Evolutionary conservation across 768 basidiomycete genomes (phyloP), one percentile per base, ranked within the genome.

Genomic region (Hypholoma fasciculare): DNA sequence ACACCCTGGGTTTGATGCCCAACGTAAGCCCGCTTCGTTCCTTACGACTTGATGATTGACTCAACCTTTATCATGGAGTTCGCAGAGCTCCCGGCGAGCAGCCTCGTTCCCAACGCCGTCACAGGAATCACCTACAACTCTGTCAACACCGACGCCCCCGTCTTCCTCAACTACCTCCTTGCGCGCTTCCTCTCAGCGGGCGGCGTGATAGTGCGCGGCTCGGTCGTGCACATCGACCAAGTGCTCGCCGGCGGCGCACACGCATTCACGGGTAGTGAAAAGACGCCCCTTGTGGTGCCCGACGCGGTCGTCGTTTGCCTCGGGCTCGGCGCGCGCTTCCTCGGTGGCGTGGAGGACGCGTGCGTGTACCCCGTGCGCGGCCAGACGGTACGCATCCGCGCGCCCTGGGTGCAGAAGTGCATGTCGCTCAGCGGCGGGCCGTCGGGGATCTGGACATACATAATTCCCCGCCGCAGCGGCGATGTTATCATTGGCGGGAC

Each of bases 301-400:
- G 78, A 85, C 43, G 88, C 82, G 1, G 67, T 92, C 12, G 69
- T 93, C 6, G 79, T 86, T 4, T 92, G 89, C 64, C 78, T 82
- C 0, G 91, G 90, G 1, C 73, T 93, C 9, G 88, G 89, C 8
- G 85, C 91, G 8, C 78, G 82, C 47, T 82, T 81, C 11, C 75
- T 95, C 43, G 80, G 88, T 4, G 92, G 92, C 2, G 84, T 94
- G 6, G 86, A 92, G 61, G 93, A 95, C 68, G 74, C 77, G 50
- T 74, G 74, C 23, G 76, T 92, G 34, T 83, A 83, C 67, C 90
- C 93, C 2, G 82, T 92, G 61, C 78, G 91, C 20, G 93, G 93
- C 12, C 93, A 95, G 71, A 86, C 88, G 0, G 82, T 93, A 7
- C 69, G 92, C 8, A 76, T 94, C 23, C 71, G 82, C 49, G 88